phyloP scores from a whole-genome alignment of 176 grass and related monocot genomes.

The Rhynchospora tenuis region DNA sequence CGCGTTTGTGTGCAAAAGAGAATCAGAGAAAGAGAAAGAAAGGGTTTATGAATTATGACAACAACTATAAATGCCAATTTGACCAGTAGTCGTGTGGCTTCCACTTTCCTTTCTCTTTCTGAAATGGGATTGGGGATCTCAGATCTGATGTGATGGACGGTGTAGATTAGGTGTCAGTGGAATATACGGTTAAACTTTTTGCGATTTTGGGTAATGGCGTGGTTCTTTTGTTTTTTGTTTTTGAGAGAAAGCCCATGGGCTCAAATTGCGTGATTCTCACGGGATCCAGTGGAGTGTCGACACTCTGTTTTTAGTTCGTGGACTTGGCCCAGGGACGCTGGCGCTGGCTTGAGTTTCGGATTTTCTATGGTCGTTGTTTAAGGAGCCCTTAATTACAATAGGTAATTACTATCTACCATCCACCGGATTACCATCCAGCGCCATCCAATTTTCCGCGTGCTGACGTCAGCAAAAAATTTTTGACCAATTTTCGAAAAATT shows the following conservation, averaged over 20 bases:
- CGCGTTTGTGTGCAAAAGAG: not conserved
- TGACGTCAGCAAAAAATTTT: no score
- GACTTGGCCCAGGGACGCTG: no score
- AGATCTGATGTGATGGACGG: not conserved
- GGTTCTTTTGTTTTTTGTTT: not conserved
- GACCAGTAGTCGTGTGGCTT: not conserved
- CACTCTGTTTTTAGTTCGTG: not conserved
- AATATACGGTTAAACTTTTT: not conserved
- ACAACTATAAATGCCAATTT: not conserved
- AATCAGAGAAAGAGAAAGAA: not conserved
- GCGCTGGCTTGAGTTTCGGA: not conserved
- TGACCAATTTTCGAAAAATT: no score
- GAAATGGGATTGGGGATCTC: not conserved
- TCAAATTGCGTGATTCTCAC: not conserved
- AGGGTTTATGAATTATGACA: not conserved
- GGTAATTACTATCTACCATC: no score
- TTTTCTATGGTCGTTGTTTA: not conserved
- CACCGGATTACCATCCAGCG: no score
- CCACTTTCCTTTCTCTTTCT: not conserved
- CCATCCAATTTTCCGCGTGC: no score
- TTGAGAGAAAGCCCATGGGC: not conserved
- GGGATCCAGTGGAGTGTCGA: not conserved
- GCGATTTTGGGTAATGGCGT: not conserved
- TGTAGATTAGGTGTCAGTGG: not conserved
- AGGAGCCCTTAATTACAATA: no score